Conservation (phyloP, 148 eudicot species). For the Persicaria tinctoria region DNA sequence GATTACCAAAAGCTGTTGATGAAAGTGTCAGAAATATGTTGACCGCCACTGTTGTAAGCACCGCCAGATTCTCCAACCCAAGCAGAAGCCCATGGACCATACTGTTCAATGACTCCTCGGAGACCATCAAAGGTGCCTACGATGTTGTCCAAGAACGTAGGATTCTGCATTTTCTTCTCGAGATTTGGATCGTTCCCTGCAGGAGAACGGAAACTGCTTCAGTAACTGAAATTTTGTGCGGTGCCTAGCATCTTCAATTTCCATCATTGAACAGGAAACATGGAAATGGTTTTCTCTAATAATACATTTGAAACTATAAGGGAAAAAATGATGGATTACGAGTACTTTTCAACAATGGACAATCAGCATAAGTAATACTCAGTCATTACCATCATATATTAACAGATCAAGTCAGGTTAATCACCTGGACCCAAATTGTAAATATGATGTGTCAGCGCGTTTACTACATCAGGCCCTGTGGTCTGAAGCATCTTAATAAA, state of each 20-base stretch:
- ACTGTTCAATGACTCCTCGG: conserved; percentile 30
- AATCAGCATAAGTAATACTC: no score
- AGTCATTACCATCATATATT: background rate
- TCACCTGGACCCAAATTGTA: conserved; percentile 91
- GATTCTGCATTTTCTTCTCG: conserved; percentile 57
- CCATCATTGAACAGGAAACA: no score
- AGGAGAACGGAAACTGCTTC: conserved; percentile 8
- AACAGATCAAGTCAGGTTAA: conserved; percentile 12
- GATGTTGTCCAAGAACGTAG: conserved; percentile 38
- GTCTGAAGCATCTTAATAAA: conserved; percentile 54
- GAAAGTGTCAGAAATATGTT: conserved; percentile 57
- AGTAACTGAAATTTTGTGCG: background rate
- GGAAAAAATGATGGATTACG: no score
- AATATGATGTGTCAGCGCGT: conserved; percentile 71
- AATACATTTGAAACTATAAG: no score
- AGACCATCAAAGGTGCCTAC: conserved; percentile 38
- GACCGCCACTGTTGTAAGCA: conserved; percentile 88
- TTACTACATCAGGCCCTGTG: conserved; percentile 53
- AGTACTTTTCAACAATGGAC: no score
- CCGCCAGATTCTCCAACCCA: conserved; percentile 99
- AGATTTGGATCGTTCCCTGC: conserved; percentile 72
- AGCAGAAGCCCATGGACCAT: conserved; percentile 86
- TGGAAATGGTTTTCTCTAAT: no score
- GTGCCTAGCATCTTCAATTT: no score
- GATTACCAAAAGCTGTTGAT: conserved; percentile 83